Evolutionary conservation across 2,329 filamentous ascomycete genomes (phyloP), one percentile per base, ranked within the genome.

Genomic region (Venturia oleaginea): DNA sequence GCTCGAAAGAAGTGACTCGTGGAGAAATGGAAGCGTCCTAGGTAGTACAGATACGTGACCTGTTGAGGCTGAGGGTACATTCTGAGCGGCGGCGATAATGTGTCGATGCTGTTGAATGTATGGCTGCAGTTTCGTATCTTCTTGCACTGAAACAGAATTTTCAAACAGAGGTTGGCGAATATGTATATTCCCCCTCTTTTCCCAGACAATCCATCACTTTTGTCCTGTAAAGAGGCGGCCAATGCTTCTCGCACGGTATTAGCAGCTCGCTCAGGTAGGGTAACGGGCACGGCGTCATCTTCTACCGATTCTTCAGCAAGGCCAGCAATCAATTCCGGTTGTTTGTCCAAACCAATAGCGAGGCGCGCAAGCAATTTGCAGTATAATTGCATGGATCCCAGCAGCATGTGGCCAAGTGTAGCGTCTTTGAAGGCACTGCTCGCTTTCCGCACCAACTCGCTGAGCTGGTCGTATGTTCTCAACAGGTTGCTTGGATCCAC

Each of bases 31-130:
- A 93, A 97, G 65, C 92, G 88, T 22, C 93, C 93, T 6, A 97
- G 86, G 73, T 96, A 96, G 78, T 96, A 97, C 17, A 97, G 86
- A 70, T 92, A 97, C 3, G 92, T 96, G 61, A 96, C 91, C 60
- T 92, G 86, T 73, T 97, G 90, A 6, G 89, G 84, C 27, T 90
- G 91, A 2, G 92, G 91, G 71, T 95, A 97, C 62, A 90, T 84
- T 1, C 84, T 82, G 15, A 97, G 78, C 0, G 91, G 90, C 0
- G 92, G 92, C 0, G 90, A 92, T 68, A 90, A 89, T 65, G 89
- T 87, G 61, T 86, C 87, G 68, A 97, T 93, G 72, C 94, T 95
- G 68, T 87, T 88, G 72, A 97, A 94, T 70, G 97, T 90, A 74
- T 93, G 91, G 68, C 90, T 89, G 19, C 91, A 92, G 64, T 92